phyloP scores from a whole-genome alignment of 495 filamentous ascomycete genomes.

The Penicillium steckii region DNA sequence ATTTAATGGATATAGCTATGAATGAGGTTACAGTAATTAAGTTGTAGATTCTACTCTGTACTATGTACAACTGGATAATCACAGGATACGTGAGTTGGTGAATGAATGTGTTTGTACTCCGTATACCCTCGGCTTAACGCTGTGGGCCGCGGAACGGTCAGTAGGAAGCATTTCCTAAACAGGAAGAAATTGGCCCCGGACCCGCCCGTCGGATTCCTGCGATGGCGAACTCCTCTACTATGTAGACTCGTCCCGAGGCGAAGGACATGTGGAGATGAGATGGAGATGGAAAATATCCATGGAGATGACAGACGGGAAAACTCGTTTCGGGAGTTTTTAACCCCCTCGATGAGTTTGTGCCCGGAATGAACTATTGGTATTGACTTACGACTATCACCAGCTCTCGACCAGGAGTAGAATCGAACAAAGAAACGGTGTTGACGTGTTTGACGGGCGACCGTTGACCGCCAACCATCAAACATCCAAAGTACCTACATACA shows the following conservation, averaged over 20 bases:
- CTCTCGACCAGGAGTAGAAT: not conserved
- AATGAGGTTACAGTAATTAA: no score
- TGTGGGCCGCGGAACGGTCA: not conserved
- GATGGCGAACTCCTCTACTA: not conserved
- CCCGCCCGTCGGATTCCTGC: not conserved
- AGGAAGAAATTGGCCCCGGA: not conserved
- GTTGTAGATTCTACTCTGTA: no score
- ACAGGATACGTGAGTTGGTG: no score
- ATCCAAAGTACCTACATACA: not conserved
- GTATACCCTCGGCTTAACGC: not conserved
- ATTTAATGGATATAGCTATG: no score
- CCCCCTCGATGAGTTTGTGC: no score
- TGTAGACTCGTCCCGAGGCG: constrained; percentile 1
- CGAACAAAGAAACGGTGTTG: constrained; percentile 16
- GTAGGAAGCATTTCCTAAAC: not conserved
- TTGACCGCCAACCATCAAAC: constrained; percentile 12
- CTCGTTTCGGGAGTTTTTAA: no score
- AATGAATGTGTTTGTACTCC: not conserved
- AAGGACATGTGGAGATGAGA: not conserved
- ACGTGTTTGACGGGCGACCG: constrained; percentile 12
- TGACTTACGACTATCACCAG: not conserved
- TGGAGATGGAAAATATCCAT: no score
- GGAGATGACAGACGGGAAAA: no score
- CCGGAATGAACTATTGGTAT: not conserved
- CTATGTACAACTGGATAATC: no score